A percentile compares a stretch with the other conserved stretches of the same genome.
phyloP scores from a whole-genome alignment of 371 early-diverging fungal species.

The Rhizopus microsporus region DNA sequence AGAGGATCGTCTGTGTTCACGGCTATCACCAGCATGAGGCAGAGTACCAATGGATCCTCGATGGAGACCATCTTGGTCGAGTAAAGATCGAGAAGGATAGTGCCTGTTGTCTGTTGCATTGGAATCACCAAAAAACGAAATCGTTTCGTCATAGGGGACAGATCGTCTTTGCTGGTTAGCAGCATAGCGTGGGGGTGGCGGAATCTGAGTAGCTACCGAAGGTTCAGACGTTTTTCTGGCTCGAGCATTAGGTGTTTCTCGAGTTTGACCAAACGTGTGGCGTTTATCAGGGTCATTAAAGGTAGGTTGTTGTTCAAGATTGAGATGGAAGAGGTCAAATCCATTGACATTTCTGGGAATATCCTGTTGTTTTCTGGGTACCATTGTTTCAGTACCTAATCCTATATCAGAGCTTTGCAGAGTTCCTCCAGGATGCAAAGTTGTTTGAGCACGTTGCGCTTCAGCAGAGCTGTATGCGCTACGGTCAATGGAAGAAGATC shows the following conservation, averaged over 20 bases:
- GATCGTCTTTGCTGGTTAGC: not conserved
- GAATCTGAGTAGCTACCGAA: no score
- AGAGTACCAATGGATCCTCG: conserved; percentile 17
- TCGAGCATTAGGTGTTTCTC: not conserved
- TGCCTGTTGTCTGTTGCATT: conserved; percentile 4
- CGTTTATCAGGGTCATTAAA: conserved; percentile 4
- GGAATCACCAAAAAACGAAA: conserved; percentile 26
- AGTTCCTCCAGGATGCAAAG: conserved; percentile 1
- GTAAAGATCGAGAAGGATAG: conserved; percentile 13
- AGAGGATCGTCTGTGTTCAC: not conserved
- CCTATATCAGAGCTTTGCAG: conserved; percentile 12
- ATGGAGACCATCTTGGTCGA: conserved; percentile 22
- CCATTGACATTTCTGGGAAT: not conserved
- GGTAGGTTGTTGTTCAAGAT: not conserved
- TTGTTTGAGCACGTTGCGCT: conserved; percentile 15
- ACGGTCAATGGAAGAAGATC: conserved; percentile 15
- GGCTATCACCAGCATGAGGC: conserved; percentile 14
- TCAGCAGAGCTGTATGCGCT: conserved; percentile 2
- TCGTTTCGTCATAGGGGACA: conserved; percentile 6
- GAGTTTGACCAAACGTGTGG: not conserved
- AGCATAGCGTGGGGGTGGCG: not conserved
- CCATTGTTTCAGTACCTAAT: not conserved
- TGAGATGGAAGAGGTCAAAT: not conserved
- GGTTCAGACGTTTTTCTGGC: not conserved
- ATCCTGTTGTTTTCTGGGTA: conserved; percentile 18